Evolutionary conservation across 2,329 filamentous ascomycete species (phyloP).

Genomic region (Mariannaea sp.): DNA sequence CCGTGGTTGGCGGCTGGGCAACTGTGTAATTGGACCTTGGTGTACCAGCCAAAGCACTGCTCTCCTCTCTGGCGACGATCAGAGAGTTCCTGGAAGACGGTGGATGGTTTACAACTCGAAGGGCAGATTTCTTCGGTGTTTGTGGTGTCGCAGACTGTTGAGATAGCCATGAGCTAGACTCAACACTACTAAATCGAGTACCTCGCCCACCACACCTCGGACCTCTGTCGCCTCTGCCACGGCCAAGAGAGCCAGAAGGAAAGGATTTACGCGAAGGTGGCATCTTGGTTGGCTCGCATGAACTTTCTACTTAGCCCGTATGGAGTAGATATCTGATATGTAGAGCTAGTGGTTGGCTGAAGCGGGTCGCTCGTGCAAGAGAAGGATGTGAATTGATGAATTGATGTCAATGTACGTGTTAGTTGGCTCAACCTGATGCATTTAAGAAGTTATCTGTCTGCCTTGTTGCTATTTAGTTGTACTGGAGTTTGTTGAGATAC

Average conservation of each 20-base stretch:
- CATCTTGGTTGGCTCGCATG: constrained; percentile 13
- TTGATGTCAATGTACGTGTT: no score
- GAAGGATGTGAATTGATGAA: background rate
- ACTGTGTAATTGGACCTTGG: background rate
- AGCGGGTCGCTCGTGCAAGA: background rate
- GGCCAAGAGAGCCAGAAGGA: constrained; percentile 16
- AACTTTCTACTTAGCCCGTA: background rate
- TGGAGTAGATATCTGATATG: background rate
- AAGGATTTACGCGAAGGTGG: constrained; percentile 14
- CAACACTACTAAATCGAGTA: constrained; percentile 3
- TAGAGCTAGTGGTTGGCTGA: background rate
- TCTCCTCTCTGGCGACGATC: background rate
- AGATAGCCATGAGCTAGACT: constrained; percentile 20
- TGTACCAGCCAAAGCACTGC: background rate
- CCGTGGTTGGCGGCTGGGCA: background rate
- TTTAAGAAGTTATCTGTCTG: no score
- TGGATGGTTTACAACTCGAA: background rate
- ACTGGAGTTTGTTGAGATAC: no score
- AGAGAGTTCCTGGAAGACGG: background rate
- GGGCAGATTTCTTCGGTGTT: background rate
- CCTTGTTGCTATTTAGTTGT: no score
- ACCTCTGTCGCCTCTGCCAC: constrained; percentile 3
- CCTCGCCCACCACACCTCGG: constrained; percentile 5
- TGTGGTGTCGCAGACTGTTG: constrained; percentile 8
- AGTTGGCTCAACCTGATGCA: no score